Base-by-base conservation (phyloP, 108 stramenopile genomes). In the Schizochytrium sp. region DNA sequence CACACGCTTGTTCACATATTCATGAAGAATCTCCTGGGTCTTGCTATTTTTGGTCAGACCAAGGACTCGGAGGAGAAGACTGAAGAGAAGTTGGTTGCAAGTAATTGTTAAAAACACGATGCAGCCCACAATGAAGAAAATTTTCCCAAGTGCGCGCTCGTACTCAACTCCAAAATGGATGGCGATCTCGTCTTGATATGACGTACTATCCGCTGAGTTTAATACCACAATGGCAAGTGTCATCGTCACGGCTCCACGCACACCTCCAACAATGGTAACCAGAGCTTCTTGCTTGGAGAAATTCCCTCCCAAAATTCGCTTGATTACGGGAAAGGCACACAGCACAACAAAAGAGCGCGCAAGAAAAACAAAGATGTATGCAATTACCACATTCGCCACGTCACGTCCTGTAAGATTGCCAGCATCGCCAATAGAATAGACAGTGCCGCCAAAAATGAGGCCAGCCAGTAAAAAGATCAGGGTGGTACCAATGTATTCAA, bases 391-490 rank as follows among this genome's bases (percentile, higher is more conserved):
- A 50, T 83, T 83, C 28, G 53, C 76, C 7, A 55, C 8, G 76
- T 83, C 76, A 13, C 76, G 45, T 5, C 47, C 47, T 10, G 50
- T 83, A 53, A 83, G 76, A 42, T 83, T 55, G 50, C 50, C 13
- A 40, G 76, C 76, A 8, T 13, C 64, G 47, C 49, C 5, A n/a
- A 53, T n/a, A 1, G 49, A 38, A 28, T 83, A 83, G 53, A 2
- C 38, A 53, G 55, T 89, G 46, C 88, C 72, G 57, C 95, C 96
- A 94, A 95, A 96, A 15, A 97, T 94, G 46, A 94, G 57, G 40
- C 97, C 97, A 50, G 96, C 96, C 40, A 99, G 89, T 41, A 96
- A 92, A 89, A 98, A 99, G 13, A 98, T 91, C 7, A 96, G 72
- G 10, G 98, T 97, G 90, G 98, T 97, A 46, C 96, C 90, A 45